Conservation (phyloP, 1,139 yeast species). For the Candida sp. region DNA sequence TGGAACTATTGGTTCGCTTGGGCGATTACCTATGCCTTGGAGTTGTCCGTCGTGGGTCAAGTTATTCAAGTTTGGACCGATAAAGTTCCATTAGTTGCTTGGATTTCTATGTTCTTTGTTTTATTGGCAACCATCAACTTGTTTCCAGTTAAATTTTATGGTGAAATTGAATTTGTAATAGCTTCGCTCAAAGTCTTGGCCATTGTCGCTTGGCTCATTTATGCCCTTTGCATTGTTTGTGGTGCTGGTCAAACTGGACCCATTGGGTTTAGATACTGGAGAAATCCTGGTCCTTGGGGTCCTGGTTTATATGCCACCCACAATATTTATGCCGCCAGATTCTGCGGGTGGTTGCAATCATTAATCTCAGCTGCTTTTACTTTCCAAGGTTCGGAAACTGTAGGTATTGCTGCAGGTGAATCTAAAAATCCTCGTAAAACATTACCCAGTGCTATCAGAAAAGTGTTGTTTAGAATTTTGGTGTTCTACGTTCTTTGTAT, state of each 20-base stretch:
- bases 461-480: conserved; percentile 77
- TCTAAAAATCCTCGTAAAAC: conserved; percentile 76
- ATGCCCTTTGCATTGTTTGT: conserved; percentile 66
- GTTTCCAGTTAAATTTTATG: conserved; percentile 43
- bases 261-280: conserved; percentile 87
- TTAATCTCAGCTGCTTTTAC: conserved; percentile 74
- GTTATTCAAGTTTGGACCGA: conserved; percentile 73
- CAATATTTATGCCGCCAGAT: conserved; percentile 50
- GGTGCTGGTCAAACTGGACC: conserved; percentile 72
- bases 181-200: conserved; percentile 68
- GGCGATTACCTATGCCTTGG: conserved; percentile 83
- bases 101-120: conserved; percentile 69
- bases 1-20: conserved; percentile 87
- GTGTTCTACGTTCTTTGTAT: conserved; percentile 78
- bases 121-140: conserved; percentile 31
- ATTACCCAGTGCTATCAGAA: conserved; percentile 81
- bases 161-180: conserved; percentile 47
- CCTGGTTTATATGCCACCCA: conserved; percentile 46
- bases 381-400: conserved; percentile 76
- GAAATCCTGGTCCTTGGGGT: conserved; percentile 88
- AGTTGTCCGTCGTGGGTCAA: conserved; percentile 77
- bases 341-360: conserved; percentile 64
- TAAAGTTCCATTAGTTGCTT: conserved; percentile 67
- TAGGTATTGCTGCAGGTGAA: conserved; percentile 90
- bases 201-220: conserved; percentile 66